Evolutionary conservation across 2,329 filamentous ascomycete genomes (phyloP).

Genomic region (Epichloe baconii): DNA sequence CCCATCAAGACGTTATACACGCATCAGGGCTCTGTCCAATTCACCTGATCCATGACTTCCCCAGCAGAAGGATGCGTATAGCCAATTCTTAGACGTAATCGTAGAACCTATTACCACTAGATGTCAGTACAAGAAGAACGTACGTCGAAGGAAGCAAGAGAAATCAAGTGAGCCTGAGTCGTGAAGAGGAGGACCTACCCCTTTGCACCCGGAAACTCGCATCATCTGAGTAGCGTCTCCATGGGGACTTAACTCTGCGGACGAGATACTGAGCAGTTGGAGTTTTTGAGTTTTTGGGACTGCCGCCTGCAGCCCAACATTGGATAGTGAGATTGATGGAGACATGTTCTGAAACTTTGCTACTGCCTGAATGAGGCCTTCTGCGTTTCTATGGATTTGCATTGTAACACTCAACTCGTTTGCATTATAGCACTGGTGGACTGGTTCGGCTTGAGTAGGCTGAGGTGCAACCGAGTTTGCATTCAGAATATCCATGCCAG

Average conservation of each 20-base stretch:
- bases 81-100: slow-evolving; percentile 73
- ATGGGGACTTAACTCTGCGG: slow-evolving; percentile 59
- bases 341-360: slow-evolving; percentile 75
- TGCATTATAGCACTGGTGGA: slow-evolving; percentile 69
- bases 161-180: not conserved
- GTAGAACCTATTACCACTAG: slow-evolving; percentile 49
- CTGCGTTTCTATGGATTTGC: slow-evolving; percentile 69
- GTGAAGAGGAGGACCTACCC: slow-evolving; percentile 53
- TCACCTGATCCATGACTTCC: slow-evolving; percentile 79
- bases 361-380: slow-evolving; percentile 66
- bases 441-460: slow-evolving; percentile 30
- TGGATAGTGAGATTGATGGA: slow-evolving; percentile 49
- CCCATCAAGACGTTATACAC: not conserved
- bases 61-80: slow-evolving; percentile 60
- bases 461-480: slow-evolving; percentile 31
- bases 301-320: slow-evolving; percentile 79
- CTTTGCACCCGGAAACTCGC: slow-evolving; percentile 73
- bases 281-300: slow-evolving; percentile 95
- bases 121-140: not conserved
- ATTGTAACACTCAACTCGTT: slow-evolving; percentile 74
- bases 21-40: slow-evolving; percentile 73
- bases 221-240: slow-evolving; percentile 83
- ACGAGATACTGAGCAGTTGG: slow-evolving; percentile 82
- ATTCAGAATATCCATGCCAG: slow-evolving; percentile 37
- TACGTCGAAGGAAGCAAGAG: not conserved